These are phyloP conservation scores for Aschersonia sp. DNA, from an alignment of 2,329 filamentous ascomycete species.

Conservation along the genomic window DNA sequence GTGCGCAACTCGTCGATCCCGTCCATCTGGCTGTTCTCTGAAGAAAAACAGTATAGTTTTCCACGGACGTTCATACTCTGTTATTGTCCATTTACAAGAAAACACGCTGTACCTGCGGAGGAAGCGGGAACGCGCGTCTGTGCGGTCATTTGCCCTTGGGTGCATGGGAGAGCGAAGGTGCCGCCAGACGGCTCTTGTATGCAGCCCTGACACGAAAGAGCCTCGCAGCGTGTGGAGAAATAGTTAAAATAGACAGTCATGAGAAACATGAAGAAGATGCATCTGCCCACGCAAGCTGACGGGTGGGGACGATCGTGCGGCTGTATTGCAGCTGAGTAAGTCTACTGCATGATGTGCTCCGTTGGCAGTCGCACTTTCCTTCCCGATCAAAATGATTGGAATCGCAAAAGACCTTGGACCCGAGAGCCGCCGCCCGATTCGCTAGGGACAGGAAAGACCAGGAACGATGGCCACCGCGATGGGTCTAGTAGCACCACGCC, in stretches of 20 bases:
- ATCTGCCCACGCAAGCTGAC: no score
- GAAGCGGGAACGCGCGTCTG: no score
- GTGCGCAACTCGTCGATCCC: no score
- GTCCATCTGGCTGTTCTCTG: no score
- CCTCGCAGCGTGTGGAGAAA: neutral
- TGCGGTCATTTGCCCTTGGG: neutral
- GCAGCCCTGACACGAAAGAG: neutral
- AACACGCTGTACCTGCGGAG: no score
- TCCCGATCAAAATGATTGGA: neutral
- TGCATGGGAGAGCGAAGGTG: neutral
- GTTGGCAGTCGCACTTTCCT: neutral
- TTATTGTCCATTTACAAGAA: no score
- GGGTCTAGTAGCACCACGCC: neutral
- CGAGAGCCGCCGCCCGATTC: neutral
- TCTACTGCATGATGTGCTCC: neutral
- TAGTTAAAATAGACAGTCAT: no score
- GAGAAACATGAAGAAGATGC: no score
- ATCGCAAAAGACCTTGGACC: neutral
- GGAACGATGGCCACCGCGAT: neutral
- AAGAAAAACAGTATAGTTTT: no score
- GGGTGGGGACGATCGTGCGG: no score
- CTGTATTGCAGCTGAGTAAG: neutral
- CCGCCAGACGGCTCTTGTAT: neutral
- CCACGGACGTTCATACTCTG: no score
- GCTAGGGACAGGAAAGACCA: neutral